Conservation (phyloP, 352 stramenopile species). For the Pythium dissotocum region DNA sequence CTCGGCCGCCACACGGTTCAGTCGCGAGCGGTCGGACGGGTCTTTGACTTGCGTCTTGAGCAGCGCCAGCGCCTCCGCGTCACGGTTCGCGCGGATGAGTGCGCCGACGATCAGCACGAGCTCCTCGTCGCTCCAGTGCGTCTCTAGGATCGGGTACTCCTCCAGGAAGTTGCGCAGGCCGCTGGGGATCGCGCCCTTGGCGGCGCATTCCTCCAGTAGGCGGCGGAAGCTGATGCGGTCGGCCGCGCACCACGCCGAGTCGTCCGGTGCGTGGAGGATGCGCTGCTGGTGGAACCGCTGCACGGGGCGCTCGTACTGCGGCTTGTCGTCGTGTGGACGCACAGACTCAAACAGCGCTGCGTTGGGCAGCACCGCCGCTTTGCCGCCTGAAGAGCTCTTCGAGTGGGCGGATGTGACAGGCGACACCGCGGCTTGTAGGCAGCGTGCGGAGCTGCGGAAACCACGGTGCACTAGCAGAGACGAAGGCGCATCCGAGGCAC, state of each 20-base stretch:
- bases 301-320: neutral
- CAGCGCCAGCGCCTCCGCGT: conserved; percentile 52
- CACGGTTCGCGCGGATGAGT: conserved; percentile 77
- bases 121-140: conserved; percentile 65
- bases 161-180: conserved; percentile 69
- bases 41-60: conserved; percentile 59
- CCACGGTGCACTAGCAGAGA: neutral
- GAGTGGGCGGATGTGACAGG: neutral
- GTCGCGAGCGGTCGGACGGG: conserved; percentile 40
- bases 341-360: conserved; percentile 19
- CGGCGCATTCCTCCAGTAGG: conserved; percentile 65
- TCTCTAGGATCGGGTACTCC: conserved; percentile 65
- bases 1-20: conserved; percentile 72
- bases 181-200: conserved; percentile 48
- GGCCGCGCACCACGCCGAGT: conserved; percentile 27
- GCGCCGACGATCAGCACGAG: conserved; percentile 73
- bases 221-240: conserved; percentile 59
- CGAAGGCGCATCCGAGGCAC: neutral
- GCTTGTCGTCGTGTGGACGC: neutral
- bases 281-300: conserved; percentile 1
- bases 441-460: conserved; percentile 9
- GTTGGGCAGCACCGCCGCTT: conserved; percentile 7
- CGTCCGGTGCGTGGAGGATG: neutral
- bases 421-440: conserved; percentile 19
- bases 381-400: neutral